Conservation (phyloP, 2,329 filamentous ascomycete genomes). For the Fusarium sp. region DNA sequence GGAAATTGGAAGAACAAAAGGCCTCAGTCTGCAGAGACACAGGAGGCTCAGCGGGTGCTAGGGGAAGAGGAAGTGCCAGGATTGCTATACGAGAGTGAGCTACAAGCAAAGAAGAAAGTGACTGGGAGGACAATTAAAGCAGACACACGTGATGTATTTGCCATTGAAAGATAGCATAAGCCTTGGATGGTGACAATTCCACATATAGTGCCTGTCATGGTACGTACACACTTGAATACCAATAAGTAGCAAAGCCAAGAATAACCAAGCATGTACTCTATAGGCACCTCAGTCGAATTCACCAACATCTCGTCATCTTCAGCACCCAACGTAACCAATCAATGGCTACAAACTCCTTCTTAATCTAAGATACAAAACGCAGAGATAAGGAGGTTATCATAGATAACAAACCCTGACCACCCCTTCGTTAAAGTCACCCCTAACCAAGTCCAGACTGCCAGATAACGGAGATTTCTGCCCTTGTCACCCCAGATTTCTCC, state of each 20-base stretch:
- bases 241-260: not conserved
- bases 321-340: not conserved
- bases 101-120: too few relatives aligned
- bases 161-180: too few relatives aligned
- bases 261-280: not conserved
- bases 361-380: not conserved
- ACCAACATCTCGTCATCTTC: not conserved
- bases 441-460: conserved; percentile 10
- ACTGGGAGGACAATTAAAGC: too few relatives aligned
- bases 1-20: not conserved
- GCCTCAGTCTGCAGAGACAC: too few relatives aligned
- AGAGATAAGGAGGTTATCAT: conserved; percentile 29
- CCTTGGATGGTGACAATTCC: too few relatives aligned
- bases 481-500: conserved; percentile 35
- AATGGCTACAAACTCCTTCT: not conserved
- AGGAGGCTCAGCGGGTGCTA: too few relatives aligned
- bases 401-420: conserved; percentile 38
- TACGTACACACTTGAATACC: not conserved
- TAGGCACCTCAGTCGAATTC: not conserved
- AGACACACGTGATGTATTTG: too few relatives aligned
- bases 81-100: too few relatives aligned
- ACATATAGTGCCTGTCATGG: too few relatives aligned
- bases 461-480: conserved; percentile 31
- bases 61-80: too few relatives aligned
- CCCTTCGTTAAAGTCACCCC: conserved; percentile 5